Evolutionary conservation across 139 green algal species (phyloP).

Genomic region (Auxenochlorella pyrenoidosa): DNA sequence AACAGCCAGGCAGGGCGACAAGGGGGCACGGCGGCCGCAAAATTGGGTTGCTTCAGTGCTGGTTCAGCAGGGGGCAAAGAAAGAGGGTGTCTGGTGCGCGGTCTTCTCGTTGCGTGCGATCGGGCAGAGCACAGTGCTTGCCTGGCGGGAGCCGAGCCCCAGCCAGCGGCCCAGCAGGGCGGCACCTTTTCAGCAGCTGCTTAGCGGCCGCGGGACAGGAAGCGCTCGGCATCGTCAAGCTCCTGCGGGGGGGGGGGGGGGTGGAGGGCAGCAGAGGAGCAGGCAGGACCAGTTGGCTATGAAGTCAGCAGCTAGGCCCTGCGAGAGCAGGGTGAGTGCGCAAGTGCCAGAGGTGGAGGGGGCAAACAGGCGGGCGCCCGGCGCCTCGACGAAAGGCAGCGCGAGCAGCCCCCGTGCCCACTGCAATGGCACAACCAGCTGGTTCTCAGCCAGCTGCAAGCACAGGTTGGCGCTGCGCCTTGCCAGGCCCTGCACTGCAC

Average conservation of each 20-base stretch:
- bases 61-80: not conserved
- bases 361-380: too few relatives aligned
- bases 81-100: not conserved
- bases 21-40: not conserved
- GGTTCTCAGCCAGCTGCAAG: too few relatives aligned
- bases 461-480: not conserved
- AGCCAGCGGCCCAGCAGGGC: not conserved
- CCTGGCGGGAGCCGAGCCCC: not conserved
- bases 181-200: not conserved
- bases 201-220: conserved; percentile 68
- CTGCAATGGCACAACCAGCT: too few relatives aligned
- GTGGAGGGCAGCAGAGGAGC: not conserved
- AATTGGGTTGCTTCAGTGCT: conserved; percentile 2
- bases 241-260: conserved; percentile 51
- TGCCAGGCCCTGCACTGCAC: too few relatives aligned
- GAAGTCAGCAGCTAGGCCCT: too few relatives aligned
- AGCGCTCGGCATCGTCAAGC: conserved; percentile 66
- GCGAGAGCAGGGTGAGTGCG: too few relatives aligned
- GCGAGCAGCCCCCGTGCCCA: too few relatives aligned
- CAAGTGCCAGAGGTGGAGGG: too few relatives aligned
- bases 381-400: too few relatives aligned
- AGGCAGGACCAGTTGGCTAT: too few relatives aligned
- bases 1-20: not conserved
- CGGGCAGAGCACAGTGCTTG: not conserved
- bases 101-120: not conserved